A percentile compares a stretch with the other conserved stretches of the same genome.
These are phyloP conservation scores for Thoreauomyces humboldtii DNA, from an alignment of 192 early-diverging fungal species.

Conservation along the genomic window DNA sequence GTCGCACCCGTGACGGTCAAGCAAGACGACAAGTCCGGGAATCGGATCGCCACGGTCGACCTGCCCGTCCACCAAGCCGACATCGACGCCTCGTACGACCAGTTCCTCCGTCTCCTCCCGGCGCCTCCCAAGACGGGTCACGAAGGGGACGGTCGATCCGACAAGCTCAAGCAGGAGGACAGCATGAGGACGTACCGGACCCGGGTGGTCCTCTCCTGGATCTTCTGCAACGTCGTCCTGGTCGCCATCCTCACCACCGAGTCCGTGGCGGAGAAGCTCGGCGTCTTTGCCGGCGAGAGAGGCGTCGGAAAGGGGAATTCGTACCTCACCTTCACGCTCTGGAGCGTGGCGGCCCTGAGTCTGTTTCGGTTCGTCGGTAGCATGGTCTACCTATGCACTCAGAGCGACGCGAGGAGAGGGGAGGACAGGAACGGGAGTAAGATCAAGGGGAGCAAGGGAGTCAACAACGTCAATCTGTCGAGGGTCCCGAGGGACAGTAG, in stretches of 20 bases:
- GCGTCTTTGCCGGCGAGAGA: constrained; percentile 12
- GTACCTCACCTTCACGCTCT: constrained; percentile 46
- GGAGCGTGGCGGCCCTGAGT: constrained; percentile 71
- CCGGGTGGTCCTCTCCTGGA: constrained; percentile 46
- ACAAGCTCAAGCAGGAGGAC: constrained; percentile 36
- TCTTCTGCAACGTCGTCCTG: constrained; percentile 42
- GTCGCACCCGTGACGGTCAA: constrained; percentile 31
- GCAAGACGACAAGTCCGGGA: constrained; percentile 24
- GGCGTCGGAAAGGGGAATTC: constrained; percentile 19
- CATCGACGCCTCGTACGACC: constrained; percentile 45
- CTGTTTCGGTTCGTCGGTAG: constrained; percentile 76
- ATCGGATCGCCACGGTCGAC: constrained; percentile 35
- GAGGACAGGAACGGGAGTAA: constrained; percentile 10
- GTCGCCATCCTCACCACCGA: constrained; percentile 40
- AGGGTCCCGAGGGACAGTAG: too few species aligned
- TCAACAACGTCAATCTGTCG: too few species aligned
- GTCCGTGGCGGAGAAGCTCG: constrained; percentile 22
- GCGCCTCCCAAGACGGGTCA: background rate
- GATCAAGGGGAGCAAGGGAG: too few species aligned
- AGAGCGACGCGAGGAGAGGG: constrained; percentile 12
- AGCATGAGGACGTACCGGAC: constrained; percentile 52
- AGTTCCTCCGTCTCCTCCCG: constrained; percentile 30
- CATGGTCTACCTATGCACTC: constrained; percentile 30
- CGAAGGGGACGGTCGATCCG: constrained; percentile 6
- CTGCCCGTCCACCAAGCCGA: constrained; percentile 45